phyloP scores from a whole-genome alignment of 2,329 filamentous ascomycete species.

The Periconia sp. region DNA sequence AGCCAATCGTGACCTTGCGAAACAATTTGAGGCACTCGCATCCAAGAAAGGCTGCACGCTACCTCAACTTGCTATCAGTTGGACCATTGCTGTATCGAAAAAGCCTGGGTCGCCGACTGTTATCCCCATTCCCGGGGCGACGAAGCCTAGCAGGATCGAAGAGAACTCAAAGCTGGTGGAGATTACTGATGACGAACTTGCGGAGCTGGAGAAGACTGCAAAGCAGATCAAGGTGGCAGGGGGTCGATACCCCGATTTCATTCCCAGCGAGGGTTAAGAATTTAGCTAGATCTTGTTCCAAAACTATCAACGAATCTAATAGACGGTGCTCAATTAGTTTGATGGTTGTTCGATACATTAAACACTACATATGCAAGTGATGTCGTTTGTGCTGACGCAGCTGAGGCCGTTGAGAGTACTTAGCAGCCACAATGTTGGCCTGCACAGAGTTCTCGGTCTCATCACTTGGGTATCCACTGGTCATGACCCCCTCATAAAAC shows the following conservation, averaged over 20 bases:
- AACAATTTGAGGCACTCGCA: slow-evolving; percentile 62
- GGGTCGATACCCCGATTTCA: slow-evolving; percentile 38
- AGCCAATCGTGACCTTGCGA: slow-evolving; percentile 65
- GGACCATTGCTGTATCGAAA: slow-evolving; percentile 56
- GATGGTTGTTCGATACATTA: too few relatives aligned
- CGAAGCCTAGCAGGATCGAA: slow-evolving; percentile 56
- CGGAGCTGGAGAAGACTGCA: slow-evolving; percentile 55
- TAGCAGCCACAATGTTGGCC: slow-evolving; percentile 62
- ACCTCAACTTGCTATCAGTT: slow-evolving; percentile 67
- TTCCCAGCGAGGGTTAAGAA: neutral
- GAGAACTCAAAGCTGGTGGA: slow-evolving; percentile 64
- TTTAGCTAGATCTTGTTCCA: neutral
- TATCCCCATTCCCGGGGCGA: slow-evolving; percentile 69
- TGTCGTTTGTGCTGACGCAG: too few relatives aligned
- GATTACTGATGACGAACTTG: slow-evolving; percentile 51
- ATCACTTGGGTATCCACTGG: slow-evolving; percentile 62
- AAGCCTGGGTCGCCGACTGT: slow-evolving; percentile 58
- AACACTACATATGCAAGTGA: too few relatives aligned
- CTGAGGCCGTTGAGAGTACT: slow-evolving; percentile 44
- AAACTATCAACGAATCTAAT: too few relatives aligned
- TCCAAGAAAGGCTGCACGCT: slow-evolving; percentile 60
- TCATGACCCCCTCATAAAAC: slow-evolving; percentile 69
- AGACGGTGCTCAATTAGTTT: too few relatives aligned
- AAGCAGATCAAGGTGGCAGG: slow-evolving; percentile 49
- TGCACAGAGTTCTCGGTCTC: slow-evolving; percentile 61